Conservation (phyloP, 2,329 filamentous ascomycete species). For the Catunica adiposa region DNA sequence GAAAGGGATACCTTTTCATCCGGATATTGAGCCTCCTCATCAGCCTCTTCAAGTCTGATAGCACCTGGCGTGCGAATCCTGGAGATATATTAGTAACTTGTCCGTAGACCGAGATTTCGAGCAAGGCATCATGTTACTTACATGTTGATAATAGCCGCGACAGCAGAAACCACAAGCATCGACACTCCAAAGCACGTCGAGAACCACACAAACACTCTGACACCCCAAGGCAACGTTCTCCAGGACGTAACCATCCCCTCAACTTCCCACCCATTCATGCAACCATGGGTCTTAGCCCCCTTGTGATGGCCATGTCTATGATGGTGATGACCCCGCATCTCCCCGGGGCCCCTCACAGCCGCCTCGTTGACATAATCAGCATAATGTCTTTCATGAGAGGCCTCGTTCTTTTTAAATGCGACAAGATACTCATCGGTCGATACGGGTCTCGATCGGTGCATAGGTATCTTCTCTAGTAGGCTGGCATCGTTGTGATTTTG, state of each 20-base stretch:
- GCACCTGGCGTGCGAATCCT: neutral
- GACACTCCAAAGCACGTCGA: slow-evolving; percentile 10
- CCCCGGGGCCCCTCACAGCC: neutral
- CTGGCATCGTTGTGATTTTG: neutral
- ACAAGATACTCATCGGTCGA: slow-evolving; percentile 9
- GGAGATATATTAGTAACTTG: neutral
- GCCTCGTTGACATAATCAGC: slow-evolving; percentile 1
- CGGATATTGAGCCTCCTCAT: neutral
- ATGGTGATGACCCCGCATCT: neutral
- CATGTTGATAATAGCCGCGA: slow-evolving; percentile 5
- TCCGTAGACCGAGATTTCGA: neutral
- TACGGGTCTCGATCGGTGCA: neutral
- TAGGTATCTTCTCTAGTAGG: neutral
- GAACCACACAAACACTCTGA: slow-evolving; percentile 9
- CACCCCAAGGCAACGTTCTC: slow-evolving; percentile 8
- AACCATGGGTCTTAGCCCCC: neutral
- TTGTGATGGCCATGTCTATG: neutral
- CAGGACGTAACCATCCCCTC: slow-evolving; percentile 6
- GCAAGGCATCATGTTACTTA: slow-evolving; percentile 4
- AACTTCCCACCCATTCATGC: neutral
- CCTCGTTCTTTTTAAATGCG: neutral
- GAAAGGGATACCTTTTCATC: neutral
- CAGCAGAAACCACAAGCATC: slow-evolving; percentile 3
- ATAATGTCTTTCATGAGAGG: neutral
- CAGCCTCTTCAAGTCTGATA: slow-evolving; percentile 9